Conservation (phyloP, 208 protist genomes). For the Zelonia costaricensis region DNA sequence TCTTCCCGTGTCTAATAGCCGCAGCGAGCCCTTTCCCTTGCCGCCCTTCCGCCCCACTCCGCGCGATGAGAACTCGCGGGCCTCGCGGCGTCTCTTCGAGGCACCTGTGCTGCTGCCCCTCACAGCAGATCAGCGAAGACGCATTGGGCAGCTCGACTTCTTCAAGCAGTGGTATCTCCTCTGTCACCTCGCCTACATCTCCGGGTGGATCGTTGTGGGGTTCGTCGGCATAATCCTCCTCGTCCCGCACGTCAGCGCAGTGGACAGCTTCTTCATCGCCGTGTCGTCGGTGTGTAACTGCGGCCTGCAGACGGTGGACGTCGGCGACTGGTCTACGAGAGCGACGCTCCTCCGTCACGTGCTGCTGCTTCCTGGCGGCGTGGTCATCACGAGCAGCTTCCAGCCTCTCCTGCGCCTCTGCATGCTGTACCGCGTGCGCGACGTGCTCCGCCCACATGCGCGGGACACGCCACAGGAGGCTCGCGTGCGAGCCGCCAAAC, state of each 20-base stretch:
- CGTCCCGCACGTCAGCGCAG: slow-evolving; percentile 17
- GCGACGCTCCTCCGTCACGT: slow-evolving; percentile 47
- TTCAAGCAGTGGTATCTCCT: slow-evolving; percentile 73
- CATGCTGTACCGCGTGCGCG: slow-evolving; percentile 50
- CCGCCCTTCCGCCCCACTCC: not conserved
- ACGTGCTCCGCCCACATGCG: slow-evolving; percentile 32
- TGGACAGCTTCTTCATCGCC: slow-evolving; percentile 70
- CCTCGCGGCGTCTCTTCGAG: slow-evolving; percentile 58
- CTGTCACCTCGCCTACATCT: slow-evolving; percentile 57
- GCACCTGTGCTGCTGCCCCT: slow-evolving; percentile 45
- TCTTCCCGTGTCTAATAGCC: too few species aligned
- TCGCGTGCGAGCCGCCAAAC: slow-evolving; percentile 40
- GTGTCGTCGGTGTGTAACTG: slow-evolving; percentile 78
- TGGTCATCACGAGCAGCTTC: slow-evolving; percentile 70
- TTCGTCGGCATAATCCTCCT: slow-evolving; percentile 34
- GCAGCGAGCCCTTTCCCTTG: not conserved
- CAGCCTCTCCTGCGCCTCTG: slow-evolving; percentile 68
- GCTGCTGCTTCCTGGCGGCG: slow-evolving; percentile 63
- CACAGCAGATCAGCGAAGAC: slow-evolving; percentile 32
- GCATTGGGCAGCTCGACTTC: slow-evolving; percentile 54
- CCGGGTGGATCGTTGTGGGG: slow-evolving; percentile 27
- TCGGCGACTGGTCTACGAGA: slow-evolving; percentile 38
- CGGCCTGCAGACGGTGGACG: slow-evolving; percentile 67
- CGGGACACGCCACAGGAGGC: slow-evolving; percentile 47
- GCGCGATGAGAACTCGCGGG: slow-evolving; percentile 26